Evolutionary conservation across 164 flowering plant species (phyloP), one percentile per base, ranked within the genome.

Genomic region (Paratinospora sagittata): DNA sequence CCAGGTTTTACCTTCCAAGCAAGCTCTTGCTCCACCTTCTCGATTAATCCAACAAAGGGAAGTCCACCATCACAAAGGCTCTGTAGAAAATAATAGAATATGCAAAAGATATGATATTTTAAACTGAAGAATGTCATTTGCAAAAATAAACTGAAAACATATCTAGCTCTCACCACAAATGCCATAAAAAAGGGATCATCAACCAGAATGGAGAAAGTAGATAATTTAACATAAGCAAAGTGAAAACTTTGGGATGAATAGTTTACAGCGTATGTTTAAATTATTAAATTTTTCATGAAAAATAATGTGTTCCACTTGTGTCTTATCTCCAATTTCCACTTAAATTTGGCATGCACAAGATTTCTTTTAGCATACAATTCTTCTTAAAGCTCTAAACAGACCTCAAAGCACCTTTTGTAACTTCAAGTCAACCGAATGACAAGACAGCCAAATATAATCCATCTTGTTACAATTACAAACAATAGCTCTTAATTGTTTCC

Each of bases 11-110:
- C 99, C 97, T 92, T 95, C 94, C 93, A 89, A 43, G 80, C 82
- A 73, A 95, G 90, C 86, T 95, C 97, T 74, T 76, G 87, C 81
- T 88, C 96, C 27, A 87, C 88, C 80, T 88, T 93, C 33, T 92
- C 99, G 37, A 78, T 74, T 62, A 95, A 78, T 64, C 97, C 99
- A 81, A 91, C 84, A 75, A 92, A 90, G 17, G 99, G 99, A 23
- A 95, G 75, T 72, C 90, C 82, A 71, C 97, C 97, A 81, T 84
- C 80, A 80, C 96, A 91, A 71, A 95, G 90, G 72, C 86, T 74
- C 99, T 95, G 80, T 72, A 77, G 65, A 3, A 45, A 60, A 39
- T 60, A 41, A 66, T 74, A 34, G 57, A 73, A 21, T 34, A 12
- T 49, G 57, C 16, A 13, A 49, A 6, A 49, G 19, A 49, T 49